A percentile compares a stretch with the other conserved stretches of the same genome.
phyloP scores from a whole-genome alignment of 371 early-diverging fungal species.

The Apophysomyces ossiformis region DNA sequence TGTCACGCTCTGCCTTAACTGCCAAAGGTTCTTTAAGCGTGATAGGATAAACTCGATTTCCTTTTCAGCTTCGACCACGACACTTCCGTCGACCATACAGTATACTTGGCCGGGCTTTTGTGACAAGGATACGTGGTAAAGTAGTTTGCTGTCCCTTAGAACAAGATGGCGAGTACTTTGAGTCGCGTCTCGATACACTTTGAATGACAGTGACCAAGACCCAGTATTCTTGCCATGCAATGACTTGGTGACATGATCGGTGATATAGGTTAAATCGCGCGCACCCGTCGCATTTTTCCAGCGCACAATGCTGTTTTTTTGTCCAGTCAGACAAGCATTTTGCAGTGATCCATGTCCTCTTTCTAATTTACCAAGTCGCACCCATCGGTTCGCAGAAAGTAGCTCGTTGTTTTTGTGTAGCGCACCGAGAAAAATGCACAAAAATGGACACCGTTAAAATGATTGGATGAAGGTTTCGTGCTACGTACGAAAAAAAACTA shows the following conservation, averaged over 20 bases:
- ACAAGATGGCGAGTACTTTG: constrained; percentile 13
- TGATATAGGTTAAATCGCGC: constrained; percentile 52
- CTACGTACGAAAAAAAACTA: no score
- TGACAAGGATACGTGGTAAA: constrained; percentile 52
- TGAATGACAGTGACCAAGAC: constrained; percentile 52
- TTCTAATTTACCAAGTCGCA: constrained; percentile 34
- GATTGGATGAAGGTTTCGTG: no score
- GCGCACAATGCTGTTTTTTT: constrained; percentile 42
- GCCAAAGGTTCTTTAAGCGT: constrained; percentile 56
- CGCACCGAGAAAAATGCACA: not conserved
- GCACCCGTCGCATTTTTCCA: constrained; percentile 62
- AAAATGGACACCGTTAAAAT: no score
- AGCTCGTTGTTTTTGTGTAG: constrained; percentile 6
- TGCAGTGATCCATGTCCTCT: not conserved
- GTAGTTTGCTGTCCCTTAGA: constrained; percentile 38
- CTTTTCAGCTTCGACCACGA: constrained; percentile 55
- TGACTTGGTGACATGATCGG: constrained; percentile 53
- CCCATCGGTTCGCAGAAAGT: constrained; percentile 28
- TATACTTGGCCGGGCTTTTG: constrained; percentile 54
- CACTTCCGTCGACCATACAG: constrained; percentile 60
- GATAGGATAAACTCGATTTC: constrained; percentile 52
- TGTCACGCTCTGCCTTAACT: constrained; percentile 46
- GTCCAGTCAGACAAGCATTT: constrained; percentile 1
- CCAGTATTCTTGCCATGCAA: constrained; percentile 56
- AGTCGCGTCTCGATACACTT: constrained; percentile 49